Base-by-base conservation (phyloP, 768 basidiomycete genomes). In the Rhodotorula sphaerocarpa region DNA sequence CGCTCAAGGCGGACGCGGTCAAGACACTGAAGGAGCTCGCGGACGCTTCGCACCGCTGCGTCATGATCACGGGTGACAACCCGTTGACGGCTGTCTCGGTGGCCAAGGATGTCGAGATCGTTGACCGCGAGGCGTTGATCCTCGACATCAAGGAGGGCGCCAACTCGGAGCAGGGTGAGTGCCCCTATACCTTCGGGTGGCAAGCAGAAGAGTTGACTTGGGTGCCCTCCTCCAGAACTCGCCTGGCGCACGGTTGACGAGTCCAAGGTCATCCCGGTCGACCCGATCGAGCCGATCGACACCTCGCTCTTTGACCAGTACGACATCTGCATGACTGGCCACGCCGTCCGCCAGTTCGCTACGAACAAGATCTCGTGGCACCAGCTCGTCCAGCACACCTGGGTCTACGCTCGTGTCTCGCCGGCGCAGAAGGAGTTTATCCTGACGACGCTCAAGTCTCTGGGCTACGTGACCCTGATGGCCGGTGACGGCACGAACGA, bases 31-130 rank as follows among this genome's bases (percentile, higher is more conserved):
- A 87, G 76, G 93, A 93, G 89, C 79, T 99, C 56, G 85, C 86
- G 5, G 93, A 97, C 73, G 90, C 93, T 12, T 95, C 91, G 0
- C 95, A 99, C 76, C 83, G 95, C 90, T 97, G 95, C 74, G 80
- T 97, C 60, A 99, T 99, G 95, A 99, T 99, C 67, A 99, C 95
- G 50, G 95, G 95, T 42, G 95, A 99, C 75, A 97, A 97, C 75
- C 95, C 95, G 12, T 78, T 99, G 56, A 99, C 95, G 0, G 95
- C 95, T 12, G 85, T 88, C 1, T 95, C 97, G 73, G 92, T 99
- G 48, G 95, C 95, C 23, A 82, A 82, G 30, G 90, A 93, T 72
- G 95, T 99, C 12, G 93, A 99, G 72, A 97, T 97, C 64, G 86
- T 99, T 25, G 95, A 99, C 72, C 84, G 92, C 31, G 90, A 95